These are phyloP conservation scores for Fistulinella prunicolor DNA, from an alignment of 768 basidiomycete species.

Conservation along the genomic window DNA sequence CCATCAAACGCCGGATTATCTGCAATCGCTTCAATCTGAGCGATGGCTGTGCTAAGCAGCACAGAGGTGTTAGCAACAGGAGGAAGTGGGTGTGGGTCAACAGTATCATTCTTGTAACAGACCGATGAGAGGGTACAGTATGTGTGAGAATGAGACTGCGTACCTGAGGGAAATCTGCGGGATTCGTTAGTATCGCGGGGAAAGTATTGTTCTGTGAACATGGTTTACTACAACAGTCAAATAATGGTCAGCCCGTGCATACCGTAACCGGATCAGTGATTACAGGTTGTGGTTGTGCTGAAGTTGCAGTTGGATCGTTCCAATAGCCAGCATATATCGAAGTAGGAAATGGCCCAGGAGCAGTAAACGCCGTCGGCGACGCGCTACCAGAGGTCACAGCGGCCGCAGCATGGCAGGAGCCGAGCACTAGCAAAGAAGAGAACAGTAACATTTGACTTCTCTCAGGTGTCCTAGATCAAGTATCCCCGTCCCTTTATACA, in stretches of 20 bases:
- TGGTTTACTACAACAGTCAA: neutral
- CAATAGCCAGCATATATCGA: slow-evolving; percentile 58
- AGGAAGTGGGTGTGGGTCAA: slow-evolving; percentile 44
- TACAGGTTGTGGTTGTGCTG: slow-evolving; percentile 65
- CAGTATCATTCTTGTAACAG: slow-evolving; percentile 35
- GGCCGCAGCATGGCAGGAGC: neutral
- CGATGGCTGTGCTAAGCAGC: slow-evolving; percentile 36
- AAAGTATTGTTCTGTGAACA: slow-evolving; percentile 48
- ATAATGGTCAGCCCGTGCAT: slow-evolving; percentile 10
- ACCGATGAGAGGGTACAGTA: neutral
- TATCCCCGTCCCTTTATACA: neutral
- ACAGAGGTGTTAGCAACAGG: slow-evolving; percentile 26
- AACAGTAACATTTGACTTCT: neutral
- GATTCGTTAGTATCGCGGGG: slow-evolving; percentile 56
- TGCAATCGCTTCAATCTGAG: slow-evolving; percentile 37
- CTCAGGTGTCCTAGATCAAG: too few species aligned
- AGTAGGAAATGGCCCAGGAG: slow-evolving; percentile 58
- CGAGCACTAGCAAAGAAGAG: neutral
- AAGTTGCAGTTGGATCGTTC: slow-evolving; percentile 67
- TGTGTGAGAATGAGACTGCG: neutral
- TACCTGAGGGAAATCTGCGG: slow-evolving; percentile 51
- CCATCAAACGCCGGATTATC: slow-evolving; percentile 35
- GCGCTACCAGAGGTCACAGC: neutral
- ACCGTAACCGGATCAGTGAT: slow-evolving; percentile 67
- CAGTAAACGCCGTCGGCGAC: slow-evolving; percentile 45